Conservation (phyloP, 345 rosid species). For the Aquilaria sinensis region DNA sequence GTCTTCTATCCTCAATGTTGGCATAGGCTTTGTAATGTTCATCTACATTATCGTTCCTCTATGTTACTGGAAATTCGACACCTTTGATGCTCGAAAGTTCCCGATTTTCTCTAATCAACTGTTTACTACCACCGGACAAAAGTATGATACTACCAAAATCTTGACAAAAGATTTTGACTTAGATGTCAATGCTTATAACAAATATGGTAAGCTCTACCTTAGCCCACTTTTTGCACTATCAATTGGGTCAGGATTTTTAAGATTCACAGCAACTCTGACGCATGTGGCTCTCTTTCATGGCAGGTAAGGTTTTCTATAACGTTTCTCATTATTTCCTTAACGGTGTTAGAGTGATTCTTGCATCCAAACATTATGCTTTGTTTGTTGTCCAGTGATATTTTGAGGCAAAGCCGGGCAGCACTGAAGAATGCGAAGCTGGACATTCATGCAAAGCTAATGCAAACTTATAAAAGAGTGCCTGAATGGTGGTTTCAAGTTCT, state of each 20-base stretch:
- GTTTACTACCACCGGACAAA: conserved; percentile 63
- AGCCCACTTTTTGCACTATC: conserved; percentile 96
- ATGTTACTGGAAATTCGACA: conserved; percentile 91
- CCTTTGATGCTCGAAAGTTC: conserved; percentile 79
- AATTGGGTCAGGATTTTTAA: conserved; percentile 97
- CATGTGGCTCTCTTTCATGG: conserved; percentile 98
- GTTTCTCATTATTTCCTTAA: background rate
- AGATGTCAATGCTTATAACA: conserved; percentile 55
- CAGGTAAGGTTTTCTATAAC: conserved; percentile 34
- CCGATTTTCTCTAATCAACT: conserved; percentile 91
- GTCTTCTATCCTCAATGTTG: conserved; percentile 85
- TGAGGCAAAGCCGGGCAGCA: conserved; percentile 75
- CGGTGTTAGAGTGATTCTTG: background rate
- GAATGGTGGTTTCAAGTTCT: conserved; percentile 84
- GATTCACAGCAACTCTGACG: conserved; percentile 89
- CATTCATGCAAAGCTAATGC: conserved; percentile 74
- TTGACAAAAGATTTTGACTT: conserved; percentile 65
- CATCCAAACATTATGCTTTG: conserved; percentile 8
- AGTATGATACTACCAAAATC: conserved; percentile 82
- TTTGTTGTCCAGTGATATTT: conserved; percentile 57
- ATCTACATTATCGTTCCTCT: conserved; percentile 85
- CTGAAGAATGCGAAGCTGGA: conserved; percentile 69
- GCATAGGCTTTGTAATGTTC: conserved; percentile 87
- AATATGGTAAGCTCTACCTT: conserved; percentile 83
- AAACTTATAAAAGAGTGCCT: conserved; percentile 83